Conservation (phyloP, 352 stramenopile genomes). For the Plasmopara halstedii region DNA sequence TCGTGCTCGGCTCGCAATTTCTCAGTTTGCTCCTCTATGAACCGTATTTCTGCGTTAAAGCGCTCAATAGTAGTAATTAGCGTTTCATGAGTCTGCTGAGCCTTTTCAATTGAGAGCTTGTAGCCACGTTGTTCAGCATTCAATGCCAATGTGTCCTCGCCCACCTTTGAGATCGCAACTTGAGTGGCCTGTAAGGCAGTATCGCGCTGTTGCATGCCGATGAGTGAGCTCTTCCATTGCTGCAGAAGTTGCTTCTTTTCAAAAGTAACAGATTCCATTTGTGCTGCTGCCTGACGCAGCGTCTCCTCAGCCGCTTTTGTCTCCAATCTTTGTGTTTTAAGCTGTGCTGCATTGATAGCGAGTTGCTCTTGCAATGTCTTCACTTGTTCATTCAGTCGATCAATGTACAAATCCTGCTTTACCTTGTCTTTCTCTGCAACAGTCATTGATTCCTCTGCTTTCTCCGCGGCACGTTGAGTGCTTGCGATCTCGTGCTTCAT, state of each 20-base stretch:
- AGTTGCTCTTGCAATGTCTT: constrained; percentile 87
- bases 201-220: constrained; percentile 87
- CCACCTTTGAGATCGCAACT: constrained; percentile 67
- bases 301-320: constrained; percentile 82
- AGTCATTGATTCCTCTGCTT: constrained; percentile 90
- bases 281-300: constrained; percentile 74
- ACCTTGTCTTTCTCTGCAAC: constrained; percentile 91
- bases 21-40: constrained; percentile 60
- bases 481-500: constrained; percentile 92
- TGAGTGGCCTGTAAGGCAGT: constrained; percentile 88
- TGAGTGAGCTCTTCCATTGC: constrained; percentile 93
- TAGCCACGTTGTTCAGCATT: constrained; percentile 85
- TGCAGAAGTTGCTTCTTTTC: constrained; percentile 95
- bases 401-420: constrained; percentile 93
- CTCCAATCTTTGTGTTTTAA: constrained; percentile 81
- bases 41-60: constrained; percentile 76
- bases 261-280: constrained; percentile 90
- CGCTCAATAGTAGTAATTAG: constrained; percentile 79
- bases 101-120: constrained; percentile 77
- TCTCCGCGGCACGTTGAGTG: constrained; percentile 88
- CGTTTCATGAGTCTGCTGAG: constrained; percentile 76
- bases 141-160: constrained; percentile 77
- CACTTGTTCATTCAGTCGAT: constrained; percentile 86
- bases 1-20: constrained; percentile 59
- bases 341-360: constrained; percentile 61